Percentiles rank a stretch among this genome's conserved stretches.
Conservation (phyloP, 257 asterid genomes). For the Vinca minor region DNA sequence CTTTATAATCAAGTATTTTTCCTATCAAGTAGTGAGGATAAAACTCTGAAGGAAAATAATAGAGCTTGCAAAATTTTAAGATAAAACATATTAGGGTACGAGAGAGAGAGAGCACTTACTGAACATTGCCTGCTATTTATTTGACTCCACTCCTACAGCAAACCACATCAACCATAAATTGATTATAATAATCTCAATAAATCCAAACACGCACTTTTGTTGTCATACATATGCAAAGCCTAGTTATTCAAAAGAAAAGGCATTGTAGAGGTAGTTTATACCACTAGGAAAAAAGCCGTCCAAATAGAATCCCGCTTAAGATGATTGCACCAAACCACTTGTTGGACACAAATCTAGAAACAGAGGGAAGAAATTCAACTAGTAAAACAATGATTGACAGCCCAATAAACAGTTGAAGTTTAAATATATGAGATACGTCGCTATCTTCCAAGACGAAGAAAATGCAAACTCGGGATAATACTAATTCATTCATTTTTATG, state of each 20-base stretch:
- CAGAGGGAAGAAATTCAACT: background rate
- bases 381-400: background rate
- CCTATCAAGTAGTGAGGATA: background rate
- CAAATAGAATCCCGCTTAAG: slow-evolving; percentile 52
- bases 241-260: background rate
- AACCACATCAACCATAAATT: too few species aligned
- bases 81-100: too few species aligned
- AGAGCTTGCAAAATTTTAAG: background rate
- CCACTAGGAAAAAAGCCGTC: slow-evolving; percentile 18
- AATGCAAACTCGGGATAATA: too few species aligned
- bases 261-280: background rate
- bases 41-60: background rate
- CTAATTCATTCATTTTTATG: background rate
- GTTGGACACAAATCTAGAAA: slow-evolving; percentile 68
- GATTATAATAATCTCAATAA: background rate
- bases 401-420: too few species aligned
- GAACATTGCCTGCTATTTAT: too few species aligned
- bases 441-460: too few species aligned
- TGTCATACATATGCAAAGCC: background rate
- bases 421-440: too few species aligned
- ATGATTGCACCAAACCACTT: slow-evolving; percentile 90
- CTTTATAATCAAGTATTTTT: background rate
- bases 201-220: background rate
- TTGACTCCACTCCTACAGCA: too few species aligned
- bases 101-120: too few species aligned